Base-by-base conservation (phyloP, 106 monocot genomes). In the Apostasia shenzhenica region DNA sequence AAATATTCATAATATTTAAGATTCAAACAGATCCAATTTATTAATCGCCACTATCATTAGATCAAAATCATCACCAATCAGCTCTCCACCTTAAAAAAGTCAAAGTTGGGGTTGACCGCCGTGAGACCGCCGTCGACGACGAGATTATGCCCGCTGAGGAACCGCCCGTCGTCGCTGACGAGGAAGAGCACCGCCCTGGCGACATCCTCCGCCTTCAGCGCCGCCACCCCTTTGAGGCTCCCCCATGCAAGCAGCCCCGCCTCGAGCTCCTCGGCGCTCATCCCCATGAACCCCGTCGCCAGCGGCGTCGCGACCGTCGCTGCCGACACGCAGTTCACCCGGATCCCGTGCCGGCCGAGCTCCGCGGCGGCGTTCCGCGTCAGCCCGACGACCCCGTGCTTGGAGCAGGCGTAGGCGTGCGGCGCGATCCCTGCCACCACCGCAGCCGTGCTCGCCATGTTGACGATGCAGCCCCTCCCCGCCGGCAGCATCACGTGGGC, bases 311-410 rank as follows among this genome's bases (percentile, higher is more conserved):
- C 74, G 14, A 78, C 13, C 14, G 51, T 45, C 0, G 26, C 51
- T 0, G 73, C 51, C 48, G 72, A 57, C 14, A 72, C 5, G 59
- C 61, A 78, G 66, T 65, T 59, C 48, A 63, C 55, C 6, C 62
- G 37, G 1, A 60, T 54, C 8, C 45, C 68, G 45, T 44, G 47
- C 52, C 38, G 67, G 42, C 78, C 84, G 11, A 84, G 73, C 80
- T 84, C 84, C 40, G 56, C 63, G 8, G 83, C 83, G 13, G 61
- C 74, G 54, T 60, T 79, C 71, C 45, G 75, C 6, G 68, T 79
- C 38, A 83, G 71, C 70, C 78, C 83, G 26, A 78, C 78, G 40
- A 78, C 50, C 14, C 71, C 83, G 61, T 83, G 78, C 75, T 79
- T 83, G 5, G 83, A 51, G 40, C 55, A 48, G 2, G 69, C 42